phyloP scores from a whole-genome alignment of 225 moss, liverwort and hornwort species.

The Straminergon stramineum region DNA sequence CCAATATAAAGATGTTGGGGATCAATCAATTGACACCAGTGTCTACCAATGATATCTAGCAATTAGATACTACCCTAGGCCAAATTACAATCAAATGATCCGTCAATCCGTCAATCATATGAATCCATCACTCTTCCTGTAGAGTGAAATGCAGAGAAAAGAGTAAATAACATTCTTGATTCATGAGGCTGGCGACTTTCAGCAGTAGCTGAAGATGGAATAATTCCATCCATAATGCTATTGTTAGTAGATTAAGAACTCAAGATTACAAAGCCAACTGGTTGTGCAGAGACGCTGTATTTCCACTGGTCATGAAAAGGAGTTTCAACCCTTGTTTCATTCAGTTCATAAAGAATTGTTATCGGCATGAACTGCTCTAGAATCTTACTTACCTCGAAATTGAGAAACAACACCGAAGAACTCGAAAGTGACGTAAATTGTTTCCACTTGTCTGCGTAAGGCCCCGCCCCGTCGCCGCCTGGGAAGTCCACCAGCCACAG shows the following conservation, averaged over 20 bases:
- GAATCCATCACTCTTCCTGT: not conserved
- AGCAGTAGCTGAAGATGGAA: too few species aligned
- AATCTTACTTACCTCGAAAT: not conserved
- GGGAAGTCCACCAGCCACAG: not conserved
- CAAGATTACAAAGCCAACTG: too few species aligned
- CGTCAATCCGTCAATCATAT: not conserved
- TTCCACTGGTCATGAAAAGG: too few species aligned
- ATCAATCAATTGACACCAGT: not conserved
- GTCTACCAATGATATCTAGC: not conserved
- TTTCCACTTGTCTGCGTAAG: not conserved
- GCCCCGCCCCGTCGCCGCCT: not conserved
- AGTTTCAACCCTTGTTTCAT: too few species aligned
- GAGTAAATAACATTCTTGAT: too few species aligned
- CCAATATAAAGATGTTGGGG: not conserved
- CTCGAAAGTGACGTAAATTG: not conserved
- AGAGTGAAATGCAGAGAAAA: not conserved
- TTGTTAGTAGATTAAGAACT: too few species aligned
- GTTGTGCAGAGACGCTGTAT: too few species aligned
- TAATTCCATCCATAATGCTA: too few species aligned
- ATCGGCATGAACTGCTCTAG: not conserved
- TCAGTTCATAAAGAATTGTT: too few species aligned
- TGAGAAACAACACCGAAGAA: not conserved
- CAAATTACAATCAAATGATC: not conserved
- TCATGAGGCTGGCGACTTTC: too few species aligned
- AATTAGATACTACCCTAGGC: not conserved